Conservation (phyloP, 495 filamentous ascomycete species). For the Aspergillus avenaceus region DNA sequence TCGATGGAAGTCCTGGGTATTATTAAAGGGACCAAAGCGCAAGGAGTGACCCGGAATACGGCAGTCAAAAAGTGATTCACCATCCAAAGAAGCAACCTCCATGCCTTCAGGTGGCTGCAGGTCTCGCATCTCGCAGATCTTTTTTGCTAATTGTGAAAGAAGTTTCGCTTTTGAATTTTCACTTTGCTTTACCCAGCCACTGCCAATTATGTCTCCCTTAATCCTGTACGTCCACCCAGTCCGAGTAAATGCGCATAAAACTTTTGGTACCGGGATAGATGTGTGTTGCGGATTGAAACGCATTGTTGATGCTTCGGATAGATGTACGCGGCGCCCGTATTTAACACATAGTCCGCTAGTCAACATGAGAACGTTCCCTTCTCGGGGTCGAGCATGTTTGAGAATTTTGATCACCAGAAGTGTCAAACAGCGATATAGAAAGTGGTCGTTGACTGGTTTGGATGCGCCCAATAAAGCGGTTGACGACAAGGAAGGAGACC, state of each 20-base stretch:
- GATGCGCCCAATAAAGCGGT: too few relatives aligned
- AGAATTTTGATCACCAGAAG: conserved; percentile 24
- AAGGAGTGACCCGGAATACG: conserved; percentile 27
- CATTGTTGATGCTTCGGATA: conserved; percentile 48
- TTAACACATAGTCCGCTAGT: conserved; percentile 38
- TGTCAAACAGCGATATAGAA: conserved; percentile 18
- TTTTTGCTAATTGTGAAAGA: conserved; percentile 38
- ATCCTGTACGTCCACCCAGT: conserved; percentile 41
- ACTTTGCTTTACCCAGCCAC: conserved; percentile 24
- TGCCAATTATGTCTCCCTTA: conserved; percentile 36
- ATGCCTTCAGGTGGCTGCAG: conserved; percentile 31
- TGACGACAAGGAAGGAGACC: too few relatives aligned
- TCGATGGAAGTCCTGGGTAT: conserved; percentile 38
- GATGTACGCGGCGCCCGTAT: conserved; percentile 26
- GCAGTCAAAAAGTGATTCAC: conserved; percentile 37
- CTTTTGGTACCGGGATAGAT: conserved; percentile 47
- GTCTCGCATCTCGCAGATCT: conserved; percentile 36
- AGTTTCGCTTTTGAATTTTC: conserved; percentile 40
- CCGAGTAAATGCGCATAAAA: conserved; percentile 45
- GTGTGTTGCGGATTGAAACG: conserved; percentile 43
- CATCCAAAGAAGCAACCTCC: conserved; percentile 35
- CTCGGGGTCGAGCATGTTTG: conserved; percentile 18
- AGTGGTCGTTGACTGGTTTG: conserved; percentile 17
- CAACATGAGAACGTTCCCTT: conserved; percentile 29
- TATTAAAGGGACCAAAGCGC: conserved; percentile 39